Evolutionary conservation across 495 filamentous ascomycete species (phyloP).

Genomic region (Pseudotulostoma volvatum): DNA sequence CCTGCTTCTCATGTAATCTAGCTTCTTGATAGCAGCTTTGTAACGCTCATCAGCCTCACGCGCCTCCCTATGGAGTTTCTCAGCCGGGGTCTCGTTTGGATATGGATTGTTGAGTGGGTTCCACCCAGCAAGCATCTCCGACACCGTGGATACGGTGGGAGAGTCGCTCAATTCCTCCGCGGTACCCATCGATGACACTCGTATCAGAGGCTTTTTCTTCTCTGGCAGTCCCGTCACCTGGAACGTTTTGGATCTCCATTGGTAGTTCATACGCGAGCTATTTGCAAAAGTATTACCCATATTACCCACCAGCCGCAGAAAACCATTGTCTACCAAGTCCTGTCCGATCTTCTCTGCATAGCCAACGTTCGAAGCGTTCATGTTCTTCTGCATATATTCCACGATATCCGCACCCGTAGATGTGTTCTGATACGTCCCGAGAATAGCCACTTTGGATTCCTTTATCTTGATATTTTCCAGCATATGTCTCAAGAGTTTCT

Average conservation of each 20-base stretch:
- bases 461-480: constrained; percentile 69
- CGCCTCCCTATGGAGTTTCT: constrained; percentile 77
- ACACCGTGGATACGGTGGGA: constrained; percentile 57
- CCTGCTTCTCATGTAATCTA: constrained; percentile 81
- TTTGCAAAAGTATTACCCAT: constrained; percentile 95
- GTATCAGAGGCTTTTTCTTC: constrained; percentile 55
- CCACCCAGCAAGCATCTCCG: constrained; percentile 79
- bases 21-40: constrained; percentile 64
- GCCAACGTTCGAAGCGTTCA: constrained; percentile 66
- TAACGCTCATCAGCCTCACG: constrained; percentile 86
- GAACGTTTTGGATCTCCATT: constrained; percentile 89
- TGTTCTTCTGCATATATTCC: constrained; percentile 78
- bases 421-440: constrained; percentile 87
- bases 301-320: constrained; percentile 78
- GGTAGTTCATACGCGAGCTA: constrained; percentile 90
- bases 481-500: constrained; percentile 79
- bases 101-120: constrained; percentile 79
- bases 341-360: constrained; percentile 89
- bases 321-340: constrained; percentile 74
- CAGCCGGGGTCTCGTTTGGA: constrained; percentile 77
- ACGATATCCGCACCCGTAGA: constrained; percentile 84
- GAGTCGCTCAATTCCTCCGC: constrained; percentile 47
- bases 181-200: constrained; percentile 50
- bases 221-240: constrained; percentile 74
- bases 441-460: constrained; percentile 85